Base-by-base conservation (phyloP, 2,329 filamentous ascomycete genomes). In the Didymella lethalis region DNA sequence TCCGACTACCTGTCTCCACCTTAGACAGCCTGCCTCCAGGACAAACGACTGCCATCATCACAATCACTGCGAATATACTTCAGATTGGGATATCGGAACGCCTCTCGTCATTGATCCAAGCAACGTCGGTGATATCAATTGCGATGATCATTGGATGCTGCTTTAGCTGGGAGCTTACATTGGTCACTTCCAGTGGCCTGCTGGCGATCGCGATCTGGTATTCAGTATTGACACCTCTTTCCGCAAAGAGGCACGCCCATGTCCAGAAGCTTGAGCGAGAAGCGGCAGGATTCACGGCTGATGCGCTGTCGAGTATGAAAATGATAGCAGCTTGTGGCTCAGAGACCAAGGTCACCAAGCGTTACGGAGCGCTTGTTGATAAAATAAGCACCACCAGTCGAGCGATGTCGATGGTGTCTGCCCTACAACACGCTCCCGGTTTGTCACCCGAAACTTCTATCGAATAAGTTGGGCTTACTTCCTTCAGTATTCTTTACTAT, bases 31-130 rank as follows among this genome's bases (percentile, higher is more conserved):
- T 74, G 5, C 70, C 72, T 7, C 67, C 64, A 0, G 72, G 72
- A 1, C 68, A 70, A 49, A 69, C 68, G 31, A 64, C 68, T 2
- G 71, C 64, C 12, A 68, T 71, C 23, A 70, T 74, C 10, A 75
- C 71, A 1, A 66, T 68, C 32, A 67, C 67, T 29, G 64, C 66
- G 7, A 74, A 71, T 34, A 56, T 60, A 10, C 48, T 74, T 18
- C 71, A 74, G 51, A 46, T 68, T 23, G 71, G 69, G 6, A 72
- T 74, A 23, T 74, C 70, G 2, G 68, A 73, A 44, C 62, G 70
- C 40, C 57, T 74, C 12, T 64, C 63, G 14, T 65, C 69, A 4
- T 51, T 73, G 14, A 61, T 74, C 6, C 70, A 74, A 50, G 61
- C 63, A n/a, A 48, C 65, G 11, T 57, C 69, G 18, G 63, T 74